Evolutionary conservation across 176 grass and related monocot species (phyloP).

Genomic region (Canna indica): DNA sequence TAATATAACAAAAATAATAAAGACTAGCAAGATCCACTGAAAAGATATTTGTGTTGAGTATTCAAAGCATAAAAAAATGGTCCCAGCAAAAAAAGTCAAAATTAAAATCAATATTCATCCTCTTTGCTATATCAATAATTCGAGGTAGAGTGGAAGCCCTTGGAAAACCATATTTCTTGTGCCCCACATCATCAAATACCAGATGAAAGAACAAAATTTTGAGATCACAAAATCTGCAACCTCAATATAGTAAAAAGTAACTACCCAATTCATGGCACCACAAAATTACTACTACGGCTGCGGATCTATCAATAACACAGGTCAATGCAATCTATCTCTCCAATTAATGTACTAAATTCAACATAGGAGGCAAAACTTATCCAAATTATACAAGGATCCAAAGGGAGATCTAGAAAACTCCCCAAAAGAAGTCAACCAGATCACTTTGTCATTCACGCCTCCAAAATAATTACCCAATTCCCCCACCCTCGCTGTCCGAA

Average conservation of each 20-base stretch:
- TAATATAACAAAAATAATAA: not conserved
- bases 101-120: not conserved
- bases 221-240: not conserved
- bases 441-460: not conserved
- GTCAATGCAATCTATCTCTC: not conserved
- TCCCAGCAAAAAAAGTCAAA: not conserved
- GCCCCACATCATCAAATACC: not conserved
- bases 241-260: not conserved
- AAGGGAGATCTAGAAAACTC: slow-evolving; percentile 3
- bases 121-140: not conserved
- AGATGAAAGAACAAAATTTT: not conserved
- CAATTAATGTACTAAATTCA: not conserved
- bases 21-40: not conserved
- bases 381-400: not conserved
- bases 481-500: not conserved
- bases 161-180: not conserved
- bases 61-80: not conserved
- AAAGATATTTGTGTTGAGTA: not conserved
- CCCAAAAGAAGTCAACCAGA: not conserved
- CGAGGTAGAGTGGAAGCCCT: not conserved
- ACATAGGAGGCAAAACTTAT: not conserved
- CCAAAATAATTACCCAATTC: not conserved
- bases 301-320: not conserved
- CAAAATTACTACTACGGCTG: not conserved
- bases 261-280: not conserved